Percentiles rank a stretch among this genome's conserved stretches.
phyloP scores from a whole-genome alignment of 192 early-diverging fungal genomes.

The Borealophlyctis nickersoniae region DNA sequence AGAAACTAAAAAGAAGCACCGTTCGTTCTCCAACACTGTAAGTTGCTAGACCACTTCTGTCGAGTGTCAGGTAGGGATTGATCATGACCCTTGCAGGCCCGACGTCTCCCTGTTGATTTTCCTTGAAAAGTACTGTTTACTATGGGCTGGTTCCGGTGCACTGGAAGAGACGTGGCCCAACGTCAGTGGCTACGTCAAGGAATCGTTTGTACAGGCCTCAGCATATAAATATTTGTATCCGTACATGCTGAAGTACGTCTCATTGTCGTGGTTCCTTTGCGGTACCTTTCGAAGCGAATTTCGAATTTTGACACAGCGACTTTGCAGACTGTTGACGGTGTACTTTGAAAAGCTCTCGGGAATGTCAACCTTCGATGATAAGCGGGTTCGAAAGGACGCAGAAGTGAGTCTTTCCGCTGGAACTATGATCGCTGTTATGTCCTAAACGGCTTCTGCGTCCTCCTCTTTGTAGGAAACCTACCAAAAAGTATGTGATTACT shows the following conservation, averaged over 20 bases:
- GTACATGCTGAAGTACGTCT: constrained; percentile 46
- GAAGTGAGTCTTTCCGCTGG: constrained; percentile 26
- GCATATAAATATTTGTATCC: constrained; percentile 60
- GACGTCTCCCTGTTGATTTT: constrained; percentile 64
- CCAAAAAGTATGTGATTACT: constrained; percentile 55
- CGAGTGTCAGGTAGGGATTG: background rate
- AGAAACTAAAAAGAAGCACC: no score
- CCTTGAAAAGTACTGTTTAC: constrained; percentile 58
- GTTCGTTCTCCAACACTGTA: background rate
- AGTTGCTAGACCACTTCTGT: background rate
- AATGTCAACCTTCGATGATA: constrained; percentile 56
- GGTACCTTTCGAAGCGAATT: no score
- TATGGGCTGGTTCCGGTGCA: constrained; percentile 41
- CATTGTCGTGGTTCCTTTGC: background rate
- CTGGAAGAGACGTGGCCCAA: constrained; percentile 60
- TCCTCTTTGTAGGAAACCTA: constrained; percentile 22
- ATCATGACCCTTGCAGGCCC: constrained; percentile 49
- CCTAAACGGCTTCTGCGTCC: background rate
- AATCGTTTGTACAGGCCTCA: constrained; percentile 55
- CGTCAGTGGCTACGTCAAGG: constrained; percentile 57
- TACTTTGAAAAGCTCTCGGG: constrained; percentile 49
- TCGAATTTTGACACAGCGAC: no score
- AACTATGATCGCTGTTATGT: background rate
- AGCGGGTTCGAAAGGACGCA: constrained; percentile 55
- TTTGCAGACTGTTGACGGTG: constrained; percentile 54